phyloP scores from a whole-genome alignment of 768 basidiomycete species.

The Auriscalpium vulgare region DNA sequence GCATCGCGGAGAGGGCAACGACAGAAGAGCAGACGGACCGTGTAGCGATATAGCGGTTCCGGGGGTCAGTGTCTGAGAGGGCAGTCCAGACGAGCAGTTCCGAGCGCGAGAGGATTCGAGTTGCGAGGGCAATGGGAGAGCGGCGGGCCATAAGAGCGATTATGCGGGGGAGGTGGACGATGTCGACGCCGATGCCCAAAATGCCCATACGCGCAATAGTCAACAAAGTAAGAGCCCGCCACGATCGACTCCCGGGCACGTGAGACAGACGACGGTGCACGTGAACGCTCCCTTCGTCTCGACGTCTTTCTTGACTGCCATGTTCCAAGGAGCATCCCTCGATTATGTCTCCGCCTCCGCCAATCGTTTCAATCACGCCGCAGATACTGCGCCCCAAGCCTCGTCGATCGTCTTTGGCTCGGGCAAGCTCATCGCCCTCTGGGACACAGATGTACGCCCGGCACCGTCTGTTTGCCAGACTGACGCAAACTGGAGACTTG shows the following conservation, averaged over 20 bases:
- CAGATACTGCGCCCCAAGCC: conserved; percentile 22
- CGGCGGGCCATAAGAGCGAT: conserved; percentile 42
- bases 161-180: conserved; percentile 65
- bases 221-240: neutral
- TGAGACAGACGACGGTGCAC: neutral
- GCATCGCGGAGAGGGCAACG: conserved; percentile 3
- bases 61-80: conserved; percentile 17
- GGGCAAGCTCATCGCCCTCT: conserved; percentile 47
- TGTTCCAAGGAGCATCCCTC: neutral
- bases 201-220: conserved; percentile 38
- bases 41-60: conserved; percentile 56
- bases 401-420: conserved; percentile 51
- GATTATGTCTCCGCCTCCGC: conserved; percentile 39
- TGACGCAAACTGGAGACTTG: too few relatives aligned
- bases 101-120: conserved; percentile 50
- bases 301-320: too few relatives aligned
- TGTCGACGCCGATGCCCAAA: conserved; percentile 70
- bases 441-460: conserved; percentile 43
- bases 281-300: neutral
- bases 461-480: too few relatives aligned
- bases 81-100: conserved; percentile 36
- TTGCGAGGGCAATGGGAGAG: conserved; percentile 38
- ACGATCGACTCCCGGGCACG: neutral
- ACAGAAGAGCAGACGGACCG: conserved; percentile 36
- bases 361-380: conserved; percentile 37